These are phyloP conservation scores for Xylariales sp. DNA, from an alignment of 2,329 filamentous ascomycete genomes.

Conservation along the genomic window DNA sequence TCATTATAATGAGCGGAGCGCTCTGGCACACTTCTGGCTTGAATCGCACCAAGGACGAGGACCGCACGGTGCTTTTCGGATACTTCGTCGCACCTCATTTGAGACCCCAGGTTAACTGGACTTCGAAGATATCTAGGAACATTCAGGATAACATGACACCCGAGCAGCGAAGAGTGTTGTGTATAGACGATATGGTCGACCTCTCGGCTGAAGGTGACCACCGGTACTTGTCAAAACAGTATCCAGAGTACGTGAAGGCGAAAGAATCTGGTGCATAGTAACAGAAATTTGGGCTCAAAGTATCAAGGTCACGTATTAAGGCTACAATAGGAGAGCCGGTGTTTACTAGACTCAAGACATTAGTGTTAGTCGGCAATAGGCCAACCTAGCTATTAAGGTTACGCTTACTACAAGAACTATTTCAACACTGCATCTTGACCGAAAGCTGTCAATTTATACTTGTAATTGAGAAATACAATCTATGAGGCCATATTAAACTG, in stretches of 20 bases:
- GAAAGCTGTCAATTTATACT: too few relatives aligned
- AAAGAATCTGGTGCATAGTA: neutral
- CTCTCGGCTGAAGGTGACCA: slow-evolving; percentile 20
- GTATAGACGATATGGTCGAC: slow-evolving; percentile 24
- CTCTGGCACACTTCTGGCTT: slow-evolving; percentile 51
- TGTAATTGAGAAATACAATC: too few relatives aligned
- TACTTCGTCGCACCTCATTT: slow-evolving; percentile 50
- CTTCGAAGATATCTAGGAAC: slow-evolving; percentile 8
- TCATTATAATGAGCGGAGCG: slow-evolving; percentile 50
- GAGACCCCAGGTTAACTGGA: slow-evolving; percentile 45
- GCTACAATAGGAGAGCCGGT: neutral
- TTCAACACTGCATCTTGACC: too few relatives aligned
- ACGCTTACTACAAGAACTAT: too few relatives aligned
- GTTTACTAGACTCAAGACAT: too few relatives aligned
- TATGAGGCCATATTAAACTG: too few relatives aligned
- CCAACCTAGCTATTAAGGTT: too few relatives aligned
- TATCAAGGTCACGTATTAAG: too few relatives aligned
- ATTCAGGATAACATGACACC: slow-evolving; percentile 6
- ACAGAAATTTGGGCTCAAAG: neutral
- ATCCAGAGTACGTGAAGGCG: neutral
- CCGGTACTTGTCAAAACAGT: slow-evolving; percentile 16
- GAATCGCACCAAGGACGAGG: slow-evolving; percentile 49
- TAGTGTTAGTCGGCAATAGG: too few relatives aligned
- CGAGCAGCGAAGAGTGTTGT: slow-evolving; percentile 16
- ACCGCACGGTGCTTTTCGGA: slow-evolving; percentile 50